Base-by-base conservation (phyloP, 176 grass and related monocot genomes). In the Ensete ventricosum region DNA sequence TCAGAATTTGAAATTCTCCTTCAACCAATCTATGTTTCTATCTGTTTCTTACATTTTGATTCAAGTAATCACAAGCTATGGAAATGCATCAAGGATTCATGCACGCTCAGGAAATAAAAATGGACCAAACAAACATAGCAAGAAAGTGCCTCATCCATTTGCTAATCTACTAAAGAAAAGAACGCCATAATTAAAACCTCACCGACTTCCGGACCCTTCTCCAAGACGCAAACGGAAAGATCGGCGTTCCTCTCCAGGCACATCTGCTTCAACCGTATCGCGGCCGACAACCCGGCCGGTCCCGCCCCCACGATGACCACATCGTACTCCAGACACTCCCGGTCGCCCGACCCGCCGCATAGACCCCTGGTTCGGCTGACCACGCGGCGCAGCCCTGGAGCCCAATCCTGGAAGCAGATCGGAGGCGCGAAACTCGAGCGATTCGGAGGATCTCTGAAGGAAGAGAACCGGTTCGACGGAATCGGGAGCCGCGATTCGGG, bases 121-220 rank as follows among this genome's bases (percentile, higher is more conserved):
- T 11, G 62, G 34, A 64, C 10, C 10, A 43, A 69, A 17, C 6
- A 9, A 69, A 48, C 9, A 20, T 11, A 43, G 34, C 50, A n/a
- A 52, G 19, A 70, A 49, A 50, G 17, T 9, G 29, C 3, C 20
- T 9, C 29, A 14, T 16, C 11, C 9, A 48, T 70, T 51, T 10
- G 9, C 11, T 23, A 51, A 70, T 51, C 1, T 12, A 50, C 43
- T 20, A 51, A 7, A 70, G 19, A n/a, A 70, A 70, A 50, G 25
- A 70, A 70, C 8, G 24, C 11, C 24, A 51, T 43, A 11, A 70
- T 50, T 52, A 69, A 17, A 50, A 70, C 48, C 82, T 69, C 68
- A 97, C 94, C 90, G 21, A 93, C 88, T 93, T 98, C 95, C 62
- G 90, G 64, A 65, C 95, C 86, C 65, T 98, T 98, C 86, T 94